Evolutionary conservation across 805 yeast genomes (phyloP).

Genomic region (Yarrowia phangngaensis): DNA sequence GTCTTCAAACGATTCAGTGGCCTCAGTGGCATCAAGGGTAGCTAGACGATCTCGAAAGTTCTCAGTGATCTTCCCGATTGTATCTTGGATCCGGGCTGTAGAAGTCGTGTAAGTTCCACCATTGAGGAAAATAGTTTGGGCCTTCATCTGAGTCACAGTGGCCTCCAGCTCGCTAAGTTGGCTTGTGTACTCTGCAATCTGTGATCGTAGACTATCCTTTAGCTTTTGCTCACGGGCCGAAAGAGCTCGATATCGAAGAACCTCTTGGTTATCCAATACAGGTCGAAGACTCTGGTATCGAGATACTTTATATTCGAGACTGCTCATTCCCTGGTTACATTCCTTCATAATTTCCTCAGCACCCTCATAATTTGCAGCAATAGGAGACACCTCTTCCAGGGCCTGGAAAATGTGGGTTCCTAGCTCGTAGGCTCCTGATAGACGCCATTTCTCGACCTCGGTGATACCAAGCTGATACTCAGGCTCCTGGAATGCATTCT

Average conservation of each 20-base stretch:
- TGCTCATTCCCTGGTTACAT: conserved; percentile 5
- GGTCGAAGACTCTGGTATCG: conserved; percentile 15
- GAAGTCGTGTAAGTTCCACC: conserved; percentile 7
- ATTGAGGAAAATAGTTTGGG: conserved; percentile 7
- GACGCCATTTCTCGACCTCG: conserved; percentile 11
- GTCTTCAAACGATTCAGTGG: conserved; percentile 5
- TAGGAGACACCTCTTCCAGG: conserved; percentile 4
- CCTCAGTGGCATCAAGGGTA: conserved; percentile 16
- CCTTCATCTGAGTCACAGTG: conserved; percentile 21
- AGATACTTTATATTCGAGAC: conserved; percentile 10
- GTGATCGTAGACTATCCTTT: conserved; percentile 5
- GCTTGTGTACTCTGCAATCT: not conserved
- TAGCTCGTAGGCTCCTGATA: conserved; percentile 1
- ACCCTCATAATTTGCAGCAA: conserved; percentile 1
- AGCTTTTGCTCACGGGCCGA: conserved; percentile 19
- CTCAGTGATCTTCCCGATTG: conserved; percentile 6
- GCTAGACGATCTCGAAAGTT: conserved; percentile 9
- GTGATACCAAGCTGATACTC: conserved; percentile 4
- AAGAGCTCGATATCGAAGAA: conserved; percentile 16
- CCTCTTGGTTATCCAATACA: conserved; percentile 2
- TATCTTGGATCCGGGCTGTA: conserved; percentile 4
- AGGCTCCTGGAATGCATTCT: conserved; percentile 1
- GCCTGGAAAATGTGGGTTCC: not conserved
- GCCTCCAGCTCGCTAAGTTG: conserved; percentile 1
- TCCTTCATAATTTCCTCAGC: conserved; percentile 1